Percentiles rank a stretch among this genome's conserved stretches.
phyloP scores from a whole-genome alignment of 805 yeast species.

The Blastobotrys americana region DNA sequence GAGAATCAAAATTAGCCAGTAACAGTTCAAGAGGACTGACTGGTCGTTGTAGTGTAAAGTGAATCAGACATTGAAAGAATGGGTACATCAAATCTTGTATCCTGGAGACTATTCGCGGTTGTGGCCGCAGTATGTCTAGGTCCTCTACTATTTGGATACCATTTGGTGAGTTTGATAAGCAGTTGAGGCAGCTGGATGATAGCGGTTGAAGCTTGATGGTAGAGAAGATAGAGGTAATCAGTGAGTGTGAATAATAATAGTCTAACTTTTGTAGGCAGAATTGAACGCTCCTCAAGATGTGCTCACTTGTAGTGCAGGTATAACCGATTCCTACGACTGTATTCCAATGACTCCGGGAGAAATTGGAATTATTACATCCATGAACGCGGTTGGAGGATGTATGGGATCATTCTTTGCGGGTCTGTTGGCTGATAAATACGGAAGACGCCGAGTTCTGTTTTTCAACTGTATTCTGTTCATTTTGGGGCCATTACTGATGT shows the following conservation, averaged over 20 bases:
- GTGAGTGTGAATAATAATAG: no score
- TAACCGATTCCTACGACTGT: slow-evolving; percentile 36
- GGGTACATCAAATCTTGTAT: no score
- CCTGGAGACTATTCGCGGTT: slow-evolving; percentile 5
- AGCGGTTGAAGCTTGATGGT: no score
- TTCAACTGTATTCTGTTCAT: slow-evolving; percentile 45
- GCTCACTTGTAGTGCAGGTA: slow-evolving; percentile 44
- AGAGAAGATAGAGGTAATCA: no score
- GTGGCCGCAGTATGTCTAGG: slow-evolving; percentile 59
- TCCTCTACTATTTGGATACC: slow-evolving; percentile 87
- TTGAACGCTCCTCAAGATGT: slow-evolving; percentile 80
- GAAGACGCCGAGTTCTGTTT: slow-evolving; percentile 51
- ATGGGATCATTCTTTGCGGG: slow-evolving; percentile 68
- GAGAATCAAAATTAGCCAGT: no score
- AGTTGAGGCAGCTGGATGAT: no score
- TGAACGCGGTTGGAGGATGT: slow-evolving; percentile 79
- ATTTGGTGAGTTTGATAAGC: slow-evolving; percentile 58
- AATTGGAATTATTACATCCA: slow-evolving; percentile 57
- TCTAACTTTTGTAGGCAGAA: slow-evolving; percentile 68
- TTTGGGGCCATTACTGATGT: slow-evolving; percentile 58
- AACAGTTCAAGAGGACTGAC: no score
- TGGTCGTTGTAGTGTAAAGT: no score
- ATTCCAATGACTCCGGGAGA: slow-evolving; percentile 40
- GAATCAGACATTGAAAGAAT: no score
- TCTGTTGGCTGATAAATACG: slow-evolving; percentile 52